Conservation (phyloP, 78 protist species). For the Monocercomonoides exilis region DNA sequence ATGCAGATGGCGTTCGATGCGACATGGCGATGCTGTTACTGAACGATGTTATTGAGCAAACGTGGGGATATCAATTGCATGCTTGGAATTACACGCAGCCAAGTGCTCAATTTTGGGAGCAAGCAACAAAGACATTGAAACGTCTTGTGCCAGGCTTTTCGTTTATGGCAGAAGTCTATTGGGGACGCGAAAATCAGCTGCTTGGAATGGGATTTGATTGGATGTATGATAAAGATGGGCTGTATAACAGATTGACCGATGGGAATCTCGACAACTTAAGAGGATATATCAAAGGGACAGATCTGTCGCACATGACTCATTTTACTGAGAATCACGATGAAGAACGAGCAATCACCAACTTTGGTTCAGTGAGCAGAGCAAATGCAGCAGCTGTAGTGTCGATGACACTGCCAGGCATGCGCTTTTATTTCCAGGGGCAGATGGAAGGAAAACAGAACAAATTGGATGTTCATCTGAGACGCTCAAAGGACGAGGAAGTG, state of each 20-base stretch:
- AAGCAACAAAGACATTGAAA: constrained; percentile 57
- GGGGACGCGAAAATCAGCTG: constrained; percentile 42
- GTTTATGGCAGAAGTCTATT: constrained; percentile 70
- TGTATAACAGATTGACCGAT: constrained; percentile 40
- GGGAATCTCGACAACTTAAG: constrained; percentile 12
- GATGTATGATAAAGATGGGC: constrained; percentile 59
- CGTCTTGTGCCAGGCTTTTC: constrained; percentile 41
- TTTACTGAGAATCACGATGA: constrained; percentile 68
- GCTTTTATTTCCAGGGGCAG: constrained; percentile 45
- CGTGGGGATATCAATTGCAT: constrained; percentile 47
- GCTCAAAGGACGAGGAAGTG: constrained; percentile 48
- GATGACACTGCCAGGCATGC: constrained; percentile 65
- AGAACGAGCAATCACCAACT: constrained; percentile 47
- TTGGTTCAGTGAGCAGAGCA: constrained; percentile 54
- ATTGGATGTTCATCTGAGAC: constrained; percentile 60
- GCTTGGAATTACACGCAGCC: constrained; percentile 61
- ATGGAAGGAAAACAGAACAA: constrained; percentile 52
- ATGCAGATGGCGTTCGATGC: constrained; percentile 64
- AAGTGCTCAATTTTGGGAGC: constrained; percentile 58
- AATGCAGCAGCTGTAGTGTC: constrained; percentile 66
- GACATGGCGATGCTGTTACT: constrained; percentile 77
- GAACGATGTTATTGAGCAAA: constrained; percentile 42
- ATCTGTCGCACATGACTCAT: constrained; percentile 12
- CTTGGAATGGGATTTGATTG: constrained; percentile 65
- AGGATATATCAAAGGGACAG: background rate